Percentiles rank a stretch among this genome's conserved stretches.
phyloP scores from a whole-genome alignment of 169 alveolate genomes.

The Plasmodium reichenowi region DNA sequence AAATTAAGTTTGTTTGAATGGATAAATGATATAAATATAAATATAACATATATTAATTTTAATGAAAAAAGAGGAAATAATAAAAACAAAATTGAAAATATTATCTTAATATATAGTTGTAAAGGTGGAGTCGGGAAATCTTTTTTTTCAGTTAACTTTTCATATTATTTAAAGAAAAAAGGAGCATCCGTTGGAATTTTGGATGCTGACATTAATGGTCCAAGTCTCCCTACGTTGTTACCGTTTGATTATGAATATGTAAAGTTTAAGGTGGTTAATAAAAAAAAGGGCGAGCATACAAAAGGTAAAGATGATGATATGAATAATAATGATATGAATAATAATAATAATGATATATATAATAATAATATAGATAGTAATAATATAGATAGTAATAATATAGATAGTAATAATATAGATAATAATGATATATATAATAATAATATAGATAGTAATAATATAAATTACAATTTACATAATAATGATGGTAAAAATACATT shows the following conservation, averaged over 20 bases:
- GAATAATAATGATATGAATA: background rate
- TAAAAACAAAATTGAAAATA: constrained; percentile 78
- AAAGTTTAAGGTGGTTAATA: constrained; percentile 60
- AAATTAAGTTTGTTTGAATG: constrained; percentile 75
- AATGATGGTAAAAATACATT: background rate
- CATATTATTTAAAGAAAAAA: constrained; percentile 87
- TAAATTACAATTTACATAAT: background rate
- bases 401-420: background rate
- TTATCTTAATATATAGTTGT: constrained; percentile 95
- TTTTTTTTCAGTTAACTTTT: constrained; percentile 89
- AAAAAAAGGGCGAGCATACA: background rate
- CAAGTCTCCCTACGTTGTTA: constrained; percentile 95
- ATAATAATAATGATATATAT: background rate
- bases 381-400: background rate
- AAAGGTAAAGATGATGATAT: background rate
- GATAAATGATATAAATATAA: constrained; percentile 79
- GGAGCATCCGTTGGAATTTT: constrained; percentile 95
- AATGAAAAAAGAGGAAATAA: constrained; percentile 15
- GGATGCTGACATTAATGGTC: constrained; percentile 98
- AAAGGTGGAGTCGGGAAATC: constrained; percentile 99
- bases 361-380: background rate
- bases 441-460: background rate
- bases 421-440: background rate
- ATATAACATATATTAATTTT: constrained; percentile 34
- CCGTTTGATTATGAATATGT: constrained; percentile 82